Evolutionary conservation across 345 rosid species (phyloP).

Genomic region (Hibiscus trionum): DNA sequence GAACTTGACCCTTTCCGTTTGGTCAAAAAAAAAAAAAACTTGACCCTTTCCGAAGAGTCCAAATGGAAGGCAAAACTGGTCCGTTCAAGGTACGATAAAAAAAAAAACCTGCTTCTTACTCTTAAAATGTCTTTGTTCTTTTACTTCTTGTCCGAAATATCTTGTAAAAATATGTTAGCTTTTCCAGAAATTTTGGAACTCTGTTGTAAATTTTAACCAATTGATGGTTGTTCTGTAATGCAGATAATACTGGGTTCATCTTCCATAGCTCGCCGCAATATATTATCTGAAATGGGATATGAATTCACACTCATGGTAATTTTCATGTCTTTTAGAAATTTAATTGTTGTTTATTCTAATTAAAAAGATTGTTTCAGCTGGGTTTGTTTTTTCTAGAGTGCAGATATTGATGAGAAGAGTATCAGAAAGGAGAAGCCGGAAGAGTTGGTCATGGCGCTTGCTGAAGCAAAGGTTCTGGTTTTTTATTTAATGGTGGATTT

Average conservation of each 20-base stretch:
- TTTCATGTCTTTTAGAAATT: background rate
- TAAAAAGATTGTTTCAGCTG: background rate
- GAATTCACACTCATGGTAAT: slow-evolving; percentile 65
- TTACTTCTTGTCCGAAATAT: background rate
- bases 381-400: slow-evolving; percentile 38
- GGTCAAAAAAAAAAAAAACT: too few species aligned
- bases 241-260: slow-evolving; percentile 88
- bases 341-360: background rate
- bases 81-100: slow-evolving; percentile 38
- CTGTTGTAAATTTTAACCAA: background rate
- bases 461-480: slow-evolving; percentile 74
- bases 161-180: background rate
- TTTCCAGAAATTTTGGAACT: background rate
- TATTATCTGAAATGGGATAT: slow-evolving; percentile 81
- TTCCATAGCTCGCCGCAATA: slow-evolving; percentile 59
- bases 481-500: background rate
- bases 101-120: background rate
- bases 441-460: slow-evolving; percentile 79
- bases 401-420: slow-evolving; percentile 81
- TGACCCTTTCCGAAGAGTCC: background rate
- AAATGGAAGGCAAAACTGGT: slow-evolving; percentile 38
- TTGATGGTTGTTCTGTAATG: slow-evolving; percentile 4
- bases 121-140: background rate
- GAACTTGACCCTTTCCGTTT: too few species aligned
- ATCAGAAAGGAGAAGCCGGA: slow-evolving; percentile 66